Percentiles rank a stretch among this genome's conserved stretches.
Conservation (phyloP, 2,329 filamentous ascomycete species). For the Achaetomium macrosporum region DNA sequence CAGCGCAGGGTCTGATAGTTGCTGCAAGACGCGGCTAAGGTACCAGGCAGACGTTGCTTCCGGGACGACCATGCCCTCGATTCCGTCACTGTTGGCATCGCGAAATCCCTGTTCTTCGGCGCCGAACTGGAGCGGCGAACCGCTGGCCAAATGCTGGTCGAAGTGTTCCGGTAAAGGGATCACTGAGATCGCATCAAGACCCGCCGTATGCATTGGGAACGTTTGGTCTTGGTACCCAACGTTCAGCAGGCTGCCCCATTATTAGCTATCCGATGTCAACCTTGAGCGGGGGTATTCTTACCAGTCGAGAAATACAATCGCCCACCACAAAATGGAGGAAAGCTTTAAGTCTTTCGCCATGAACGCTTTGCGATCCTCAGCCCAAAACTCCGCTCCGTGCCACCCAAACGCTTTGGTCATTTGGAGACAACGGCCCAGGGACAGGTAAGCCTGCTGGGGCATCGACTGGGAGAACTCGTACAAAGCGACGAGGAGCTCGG, state of each 20-base stretch:
- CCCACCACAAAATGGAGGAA: conserved; percentile 29
- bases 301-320: conserved; percentile 29
- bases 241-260: conserved; percentile 21
- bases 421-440: conserved; percentile 26
- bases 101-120: conserved; percentile 7
- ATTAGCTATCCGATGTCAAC: neutral
- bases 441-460: conserved; percentile 29
- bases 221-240: conserved; percentile 25
- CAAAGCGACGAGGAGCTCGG: conserved; percentile 27
- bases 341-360: conserved; percentile 24
- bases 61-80: conserved; percentile 26
- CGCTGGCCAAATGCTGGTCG: conserved; percentile 20
- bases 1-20: conserved; percentile 15
- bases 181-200: conserved; percentile 14
- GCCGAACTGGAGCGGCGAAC: conserved; percentile 16
- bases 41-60: conserved; percentile 27
- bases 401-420: conserved; percentile 27
- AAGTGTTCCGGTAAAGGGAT: conserved; percentile 26
- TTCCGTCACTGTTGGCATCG: conserved; percentile 22
- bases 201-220: conserved; percentile 24
- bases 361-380: conserved; percentile 18
- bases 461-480: conserved; percentile 28
- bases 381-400: conserved; percentile 25
- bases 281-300: conserved; percentile 11
- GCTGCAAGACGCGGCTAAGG: conserved; percentile 24